A percentile compares a stretch with the other conserved stretches of the same genome.
Evolutionary conservation across 345 rosid genomes (phyloP).

Genomic region (Fremontodendron californicum): DNA sequence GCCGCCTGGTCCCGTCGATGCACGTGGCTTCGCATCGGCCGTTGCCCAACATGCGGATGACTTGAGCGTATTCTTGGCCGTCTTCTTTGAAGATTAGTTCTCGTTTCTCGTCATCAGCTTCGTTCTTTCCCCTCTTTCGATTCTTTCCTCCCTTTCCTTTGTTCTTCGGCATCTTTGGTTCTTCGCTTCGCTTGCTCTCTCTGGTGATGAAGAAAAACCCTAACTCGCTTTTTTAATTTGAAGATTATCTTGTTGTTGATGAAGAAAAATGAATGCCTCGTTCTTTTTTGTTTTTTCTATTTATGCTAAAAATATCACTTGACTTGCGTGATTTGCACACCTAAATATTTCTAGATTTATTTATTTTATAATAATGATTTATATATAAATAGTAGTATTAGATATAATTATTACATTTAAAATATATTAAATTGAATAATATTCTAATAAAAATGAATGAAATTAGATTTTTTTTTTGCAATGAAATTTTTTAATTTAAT

Average conservation of each 20-base stretch:
- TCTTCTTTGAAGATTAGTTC: slow-evolving; percentile 61
- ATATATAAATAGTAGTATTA: too few species aligned
- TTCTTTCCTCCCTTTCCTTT: slow-evolving; percentile 73
- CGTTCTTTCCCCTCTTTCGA: slow-evolving; percentile 64
- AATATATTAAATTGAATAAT: too few species aligned
- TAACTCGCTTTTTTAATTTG: neutral
- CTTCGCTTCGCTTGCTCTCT: neutral
- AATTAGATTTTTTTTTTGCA: too few species aligned
- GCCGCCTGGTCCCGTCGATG: slow-evolving; percentile 53
- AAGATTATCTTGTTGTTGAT: neutral
- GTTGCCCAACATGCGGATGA: slow-evolving; percentile 56
- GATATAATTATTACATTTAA: too few species aligned
- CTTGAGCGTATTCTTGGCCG: slow-evolving; percentile 57
- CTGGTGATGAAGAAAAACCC: neutral
- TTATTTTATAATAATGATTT: too few species aligned
- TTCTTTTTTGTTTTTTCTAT: too few species aligned
- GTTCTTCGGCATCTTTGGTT: slow-evolving; percentile 52
- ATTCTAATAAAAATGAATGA: too few species aligned
- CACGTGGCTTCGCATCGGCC: slow-evolving; percentile 60
- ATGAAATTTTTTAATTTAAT: too few species aligned
- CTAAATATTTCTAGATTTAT: too few species aligned
- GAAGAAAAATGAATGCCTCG: neutral
- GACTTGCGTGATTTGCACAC: too few species aligned
- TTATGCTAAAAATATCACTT: too few species aligned
- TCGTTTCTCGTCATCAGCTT: slow-evolving; percentile 56